phyloP scores from a whole-genome alignment of 805 yeast genomes.

The Candida adriatica region DNA sequence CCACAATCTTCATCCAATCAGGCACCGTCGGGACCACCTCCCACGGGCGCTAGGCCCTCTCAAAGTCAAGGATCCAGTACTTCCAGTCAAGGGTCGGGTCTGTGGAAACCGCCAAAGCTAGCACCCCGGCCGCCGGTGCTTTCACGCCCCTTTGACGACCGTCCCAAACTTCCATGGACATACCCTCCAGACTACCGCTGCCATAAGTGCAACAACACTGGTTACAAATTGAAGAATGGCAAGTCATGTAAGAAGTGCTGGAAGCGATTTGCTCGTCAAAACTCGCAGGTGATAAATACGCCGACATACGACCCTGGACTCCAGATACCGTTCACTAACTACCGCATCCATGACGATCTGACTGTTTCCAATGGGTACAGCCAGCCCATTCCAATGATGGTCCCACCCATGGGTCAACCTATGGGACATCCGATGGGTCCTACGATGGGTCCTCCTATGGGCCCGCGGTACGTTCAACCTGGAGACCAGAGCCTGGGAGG shows the following conservation, averaged over 20 bases:
- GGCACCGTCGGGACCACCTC: too few species aligned
- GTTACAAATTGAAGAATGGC: slow-evolving; percentile 50
- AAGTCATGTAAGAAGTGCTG: slow-evolving; percentile 65
- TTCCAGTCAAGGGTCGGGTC: too few species aligned
- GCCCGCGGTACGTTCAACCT: slow-evolving; percentile 43
- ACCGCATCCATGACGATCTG: slow-evolving; percentile 10
- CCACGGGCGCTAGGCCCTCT: too few species aligned
- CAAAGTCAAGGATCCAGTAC: too few species aligned
- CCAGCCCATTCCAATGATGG: background rate
- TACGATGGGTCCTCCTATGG: too few species aligned
- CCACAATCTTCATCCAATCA: too few species aligned
- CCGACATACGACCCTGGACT: background rate
- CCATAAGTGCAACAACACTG: slow-evolving; percentile 68
- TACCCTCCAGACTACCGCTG: slow-evolving; percentile 63
- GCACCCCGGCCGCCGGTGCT: background rate
- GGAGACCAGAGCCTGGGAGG: slow-evolving; percentile 83
- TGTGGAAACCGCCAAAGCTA: background rate
- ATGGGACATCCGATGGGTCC: background rate
- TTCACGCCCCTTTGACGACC: background rate
- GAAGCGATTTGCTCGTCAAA: slow-evolving; percentile 41
- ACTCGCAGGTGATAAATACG: slow-evolving; percentile 3
- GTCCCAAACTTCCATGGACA: slow-evolving; percentile 44
- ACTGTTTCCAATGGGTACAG: slow-evolving; percentile 2
- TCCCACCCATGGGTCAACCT: background rate
- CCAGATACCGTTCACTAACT: slow-evolving; percentile 15